Percentiles rank a stretch among this genome's conserved stretches.
Conservation (phyloP, 1,284 basidiomycete species). For the Golubevia sp. region DNA sequence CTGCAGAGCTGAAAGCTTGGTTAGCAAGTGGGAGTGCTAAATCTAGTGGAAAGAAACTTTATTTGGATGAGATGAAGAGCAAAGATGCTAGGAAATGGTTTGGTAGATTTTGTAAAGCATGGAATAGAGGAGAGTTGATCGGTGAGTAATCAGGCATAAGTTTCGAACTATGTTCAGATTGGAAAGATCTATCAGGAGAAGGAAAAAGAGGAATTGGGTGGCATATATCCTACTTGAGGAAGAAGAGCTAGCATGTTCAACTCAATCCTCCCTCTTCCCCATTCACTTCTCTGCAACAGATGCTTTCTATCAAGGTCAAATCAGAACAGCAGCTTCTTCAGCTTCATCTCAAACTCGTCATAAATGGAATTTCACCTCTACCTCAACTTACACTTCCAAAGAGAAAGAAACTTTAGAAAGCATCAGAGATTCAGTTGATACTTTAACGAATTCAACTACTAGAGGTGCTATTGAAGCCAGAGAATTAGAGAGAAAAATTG, state of each 20-base stretch:
- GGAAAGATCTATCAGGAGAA: background rate
- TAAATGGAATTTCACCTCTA: slow-evolving; percentile 18
- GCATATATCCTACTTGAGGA: too few relatives aligned
- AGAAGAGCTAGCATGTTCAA: too few relatives aligned
- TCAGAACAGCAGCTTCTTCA: slow-evolving; percentile 1
- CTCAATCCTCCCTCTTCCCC: background rate
- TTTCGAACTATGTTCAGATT: background rate
- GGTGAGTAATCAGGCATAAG: too few relatives aligned
- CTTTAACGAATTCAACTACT: slow-evolving; percentile 22
- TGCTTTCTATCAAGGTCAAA: slow-evolving; percentile 7
- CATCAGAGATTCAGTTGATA: slow-evolving; percentile 27
- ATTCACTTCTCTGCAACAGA: slow-evolving; percentile 8
- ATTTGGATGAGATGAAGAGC: slow-evolving; percentile 32
- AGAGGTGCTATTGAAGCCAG: slow-evolving; percentile 26
- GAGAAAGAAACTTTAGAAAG: slow-evolving; percentile 18
- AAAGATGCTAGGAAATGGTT: slow-evolving; percentile 31
- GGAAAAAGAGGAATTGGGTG: background rate
- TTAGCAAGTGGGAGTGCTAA: slow-evolving; percentile 15
- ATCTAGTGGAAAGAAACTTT: slow-evolving; percentile 1
- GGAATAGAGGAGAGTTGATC: slow-evolving; percentile 23
- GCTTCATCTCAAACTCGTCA: slow-evolving; percentile 20
- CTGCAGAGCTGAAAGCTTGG: slow-evolving; percentile 37
- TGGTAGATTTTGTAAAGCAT: slow-evolving; percentile 23
- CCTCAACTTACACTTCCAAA: slow-evolving; percentile 7
- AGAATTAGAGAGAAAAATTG: slow-evolving; percentile 15